phyloP scores from a whole-genome alignment of 805 yeast species.

The Monosporozyma servazzii region DNA sequence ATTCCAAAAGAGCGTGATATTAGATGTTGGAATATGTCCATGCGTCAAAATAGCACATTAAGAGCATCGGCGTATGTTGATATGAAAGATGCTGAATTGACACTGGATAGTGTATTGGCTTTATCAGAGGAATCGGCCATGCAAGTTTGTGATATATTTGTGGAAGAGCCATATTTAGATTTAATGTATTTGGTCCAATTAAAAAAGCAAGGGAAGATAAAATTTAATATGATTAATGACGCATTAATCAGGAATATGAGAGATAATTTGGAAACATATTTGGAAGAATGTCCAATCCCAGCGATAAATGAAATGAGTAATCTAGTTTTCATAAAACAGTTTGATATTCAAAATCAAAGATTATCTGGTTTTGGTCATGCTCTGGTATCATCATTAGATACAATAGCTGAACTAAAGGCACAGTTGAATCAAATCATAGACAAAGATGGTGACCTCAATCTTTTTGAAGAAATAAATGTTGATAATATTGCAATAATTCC shows the following conservation, averaged over 20 bases:
- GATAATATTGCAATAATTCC: slow-evolving; percentile 31
- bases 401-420: slow-evolving; percentile 35
- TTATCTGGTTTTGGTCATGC: slow-evolving; percentile 61
- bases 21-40: slow-evolving; percentile 56
- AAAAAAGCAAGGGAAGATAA: slow-evolving; percentile 9
- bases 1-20: slow-evolving; percentile 32
- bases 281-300: background rate
- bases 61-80: slow-evolving; percentile 45
- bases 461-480: slow-evolving; percentile 56
- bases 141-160: slow-evolving; percentile 48
- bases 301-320: slow-evolving; percentile 7
- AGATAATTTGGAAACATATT: slow-evolving; percentile 5
- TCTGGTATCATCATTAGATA: slow-evolving; percentile 40
- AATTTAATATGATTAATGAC: slow-evolving; percentile 10
- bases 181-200: slow-evolving; percentile 13
- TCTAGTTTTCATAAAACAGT: slow-evolving; percentile 51
- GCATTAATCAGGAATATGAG: slow-evolving; percentile 19
- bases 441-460: slow-evolving; percentile 22
- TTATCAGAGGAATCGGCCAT: slow-evolving; percentile 14
- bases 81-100: slow-evolving; percentile 22
- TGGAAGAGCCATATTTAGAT: slow-evolving; percentile 46
- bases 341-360: slow-evolving; percentile 46
- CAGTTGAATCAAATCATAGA: background rate
- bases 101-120: slow-evolving; percentile 44
- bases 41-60: slow-evolving; percentile 61